phyloP scores from a whole-genome alignment of 2,329 filamentous ascomycete species.

The Aureobasidium pullulans region DNA sequence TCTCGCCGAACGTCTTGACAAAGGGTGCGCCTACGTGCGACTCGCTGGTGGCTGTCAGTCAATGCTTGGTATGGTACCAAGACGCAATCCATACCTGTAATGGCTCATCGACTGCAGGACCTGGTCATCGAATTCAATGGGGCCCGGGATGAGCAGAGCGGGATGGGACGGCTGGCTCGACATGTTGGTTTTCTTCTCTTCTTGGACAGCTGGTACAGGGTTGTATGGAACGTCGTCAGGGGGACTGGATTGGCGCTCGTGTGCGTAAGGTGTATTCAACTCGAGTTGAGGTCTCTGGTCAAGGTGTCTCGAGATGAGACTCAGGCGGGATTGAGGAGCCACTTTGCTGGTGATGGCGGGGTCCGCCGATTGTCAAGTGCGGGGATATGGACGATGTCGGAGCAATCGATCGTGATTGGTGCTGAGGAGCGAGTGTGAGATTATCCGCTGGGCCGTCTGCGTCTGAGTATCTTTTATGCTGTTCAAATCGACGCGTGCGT shows the following conservation, averaged over 20 bases:
- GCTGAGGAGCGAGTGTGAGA: neutral
- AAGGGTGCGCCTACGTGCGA: constrained; percentile 88
- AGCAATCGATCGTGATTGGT: neutral
- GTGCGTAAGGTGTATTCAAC: constrained; percentile 57
- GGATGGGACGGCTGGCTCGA: constrained; percentile 54
- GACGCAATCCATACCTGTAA: constrained; percentile 58
- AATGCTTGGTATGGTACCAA: neutral
- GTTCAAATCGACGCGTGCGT: neutral
- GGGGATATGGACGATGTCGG: neutral
- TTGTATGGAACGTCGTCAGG: constrained; percentile 48
- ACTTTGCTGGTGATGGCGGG: constrained; percentile 4
- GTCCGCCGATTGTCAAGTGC: neutral
- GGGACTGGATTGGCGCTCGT: constrained; percentile 46
- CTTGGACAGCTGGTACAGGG: constrained; percentile 18
- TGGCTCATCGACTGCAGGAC: constrained; percentile 93
- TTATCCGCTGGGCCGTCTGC: neutral
- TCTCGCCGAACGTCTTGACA: constrained; percentile 84
- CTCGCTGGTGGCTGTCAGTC: constrained; percentile 52
- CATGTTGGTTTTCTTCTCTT: constrained; percentile 38
- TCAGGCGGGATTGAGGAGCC: constrained; percentile 37
- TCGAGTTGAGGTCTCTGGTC: constrained; percentile 49
- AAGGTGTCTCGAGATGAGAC: constrained; percentile 56
- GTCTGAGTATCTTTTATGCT: neutral
- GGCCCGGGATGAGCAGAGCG: constrained; percentile 88
- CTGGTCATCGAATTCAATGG: constrained; percentile 97